Evolutionary conservation across 202 grass and related monocot species (phyloP).

Genomic region (Tripidium arundinaceum): DNA sequence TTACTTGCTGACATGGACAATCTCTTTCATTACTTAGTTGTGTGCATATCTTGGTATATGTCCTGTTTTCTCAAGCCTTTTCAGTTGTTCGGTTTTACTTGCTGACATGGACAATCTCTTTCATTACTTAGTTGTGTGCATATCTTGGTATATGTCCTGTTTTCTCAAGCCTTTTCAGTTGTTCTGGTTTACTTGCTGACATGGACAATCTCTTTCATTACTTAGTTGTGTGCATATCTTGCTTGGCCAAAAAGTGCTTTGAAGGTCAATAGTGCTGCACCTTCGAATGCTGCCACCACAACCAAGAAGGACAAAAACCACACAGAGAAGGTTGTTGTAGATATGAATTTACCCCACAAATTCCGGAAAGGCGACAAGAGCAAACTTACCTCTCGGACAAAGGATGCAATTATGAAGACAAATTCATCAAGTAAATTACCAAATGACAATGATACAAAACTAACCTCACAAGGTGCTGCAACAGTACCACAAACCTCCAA

Average conservation of each 20-base stretch:
- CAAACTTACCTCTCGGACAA: constrained; percentile 14
- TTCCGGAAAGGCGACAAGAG: constrained; percentile 18
- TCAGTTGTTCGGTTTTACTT: constrained; percentile 28
- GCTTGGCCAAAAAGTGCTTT: constrained; percentile 58
- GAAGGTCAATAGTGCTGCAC: constrained; percentile 36
- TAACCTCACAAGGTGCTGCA: neutral
- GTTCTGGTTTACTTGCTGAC: constrained; percentile 20
- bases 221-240: constrained; percentile 64
- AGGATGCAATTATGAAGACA: constrained; percentile 30
- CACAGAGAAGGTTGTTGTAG: constrained; percentile 24
- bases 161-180: constrained; percentile 15
- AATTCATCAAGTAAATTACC: constrained; percentile 29
- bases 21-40: constrained; percentile 43
- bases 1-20: constrained; percentile 13
- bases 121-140: constrained; percentile 52
- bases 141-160: constrained; percentile 48
- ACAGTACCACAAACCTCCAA: constrained; percentile 30
- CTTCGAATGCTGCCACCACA: constrained; percentile 14
- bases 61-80: neutral
- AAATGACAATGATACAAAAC: constrained; percentile 25
- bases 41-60: constrained; percentile 58
- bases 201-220: constrained; percentile 10
- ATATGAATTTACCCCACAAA: constrained; percentile 33
- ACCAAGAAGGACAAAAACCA: constrained; percentile 41
- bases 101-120: constrained; percentile 11